A percentile compares a stretch with the other conserved stretches of the same genome.
Conservation (phyloP, 1,284 basidiomycete species). For the Thelephora terrestris region DNA sequence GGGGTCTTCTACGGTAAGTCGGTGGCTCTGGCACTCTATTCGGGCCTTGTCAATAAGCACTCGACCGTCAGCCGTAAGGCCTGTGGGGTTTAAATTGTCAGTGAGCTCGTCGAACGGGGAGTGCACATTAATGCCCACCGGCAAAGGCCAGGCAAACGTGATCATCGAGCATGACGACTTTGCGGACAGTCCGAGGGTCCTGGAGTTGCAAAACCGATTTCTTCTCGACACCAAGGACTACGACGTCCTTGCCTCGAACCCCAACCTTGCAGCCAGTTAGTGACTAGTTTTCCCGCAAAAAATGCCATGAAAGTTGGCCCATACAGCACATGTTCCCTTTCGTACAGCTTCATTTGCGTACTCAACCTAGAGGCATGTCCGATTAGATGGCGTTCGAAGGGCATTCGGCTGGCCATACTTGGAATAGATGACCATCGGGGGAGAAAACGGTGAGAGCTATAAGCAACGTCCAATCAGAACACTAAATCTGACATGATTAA, state of each 20-base stretch:
- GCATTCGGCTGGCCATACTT: conserved; percentile 36
- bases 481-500: neutral
- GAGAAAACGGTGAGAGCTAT: conserved; percentile 89
- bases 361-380: conserved; percentile 65
- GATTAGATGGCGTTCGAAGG: conserved; percentile 10
- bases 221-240: conserved; percentile 98
- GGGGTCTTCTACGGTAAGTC: conserved; percentile 96
- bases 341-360: conserved; percentile 96
- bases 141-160: conserved; percentile 97
- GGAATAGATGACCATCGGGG: conserved; percentile 90
- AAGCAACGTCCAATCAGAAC: neutral
- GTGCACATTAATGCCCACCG: conserved; percentile 37
- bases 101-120: conserved; percentile 2
- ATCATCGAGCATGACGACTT: conserved; percentile 98
- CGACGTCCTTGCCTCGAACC: conserved; percentile 89
- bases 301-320: conserved; percentile 11
- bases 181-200: conserved; percentile 94
- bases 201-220: conserved; percentile 96
- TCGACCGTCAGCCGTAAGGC: conserved; percentile 94
- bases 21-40: conserved; percentile 96
- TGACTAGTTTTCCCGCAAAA: neutral
- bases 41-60: conserved; percentile 98
- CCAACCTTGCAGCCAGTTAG: conserved; percentile 58
- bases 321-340: conserved; percentile 94
- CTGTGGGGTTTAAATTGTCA: conserved; percentile 31